Conservation (phyloP, 305 asterid genomes). For the Solanum aculeatissimum region DNA sequence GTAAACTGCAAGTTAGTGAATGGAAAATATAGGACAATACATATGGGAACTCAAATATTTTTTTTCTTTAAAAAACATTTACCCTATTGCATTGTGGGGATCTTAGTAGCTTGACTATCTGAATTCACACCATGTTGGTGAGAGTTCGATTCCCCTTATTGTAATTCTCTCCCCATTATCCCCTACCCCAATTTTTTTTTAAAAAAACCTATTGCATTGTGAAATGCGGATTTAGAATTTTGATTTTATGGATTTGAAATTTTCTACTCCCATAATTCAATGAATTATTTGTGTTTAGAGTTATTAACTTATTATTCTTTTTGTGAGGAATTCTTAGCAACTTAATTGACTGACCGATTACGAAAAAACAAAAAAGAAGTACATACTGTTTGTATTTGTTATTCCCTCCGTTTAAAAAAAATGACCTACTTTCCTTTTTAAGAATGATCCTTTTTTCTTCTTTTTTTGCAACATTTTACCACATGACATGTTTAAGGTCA, state of each 20-base stretch:
- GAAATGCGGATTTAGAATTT: background rate
- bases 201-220: background rate
- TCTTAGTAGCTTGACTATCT: too few species aligned
- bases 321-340: background rate
- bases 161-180: too few species aligned
- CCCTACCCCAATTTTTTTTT: too few species aligned
- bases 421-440: too few species aligned
- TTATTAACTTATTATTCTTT: background rate
- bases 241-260: background rate
- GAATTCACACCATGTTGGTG: too few species aligned
- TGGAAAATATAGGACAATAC: background rate
- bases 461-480: too few species aligned
- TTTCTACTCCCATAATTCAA: background rate
- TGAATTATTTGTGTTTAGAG: background rate
- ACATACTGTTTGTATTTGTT: background rate
- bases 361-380: background rate
- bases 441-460: too few species aligned
- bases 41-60: background rate
- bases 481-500: too few species aligned
- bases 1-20: slow-evolving; percentile 26
- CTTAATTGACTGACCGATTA: background rate
- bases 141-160: too few species aligned
- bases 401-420: too few species aligned
- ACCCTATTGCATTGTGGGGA: background rate
- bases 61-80: background rate